Evolutionary conservation across 306 rosid genomes (phyloP).

Genomic region (Pueraria montana): DNA sequence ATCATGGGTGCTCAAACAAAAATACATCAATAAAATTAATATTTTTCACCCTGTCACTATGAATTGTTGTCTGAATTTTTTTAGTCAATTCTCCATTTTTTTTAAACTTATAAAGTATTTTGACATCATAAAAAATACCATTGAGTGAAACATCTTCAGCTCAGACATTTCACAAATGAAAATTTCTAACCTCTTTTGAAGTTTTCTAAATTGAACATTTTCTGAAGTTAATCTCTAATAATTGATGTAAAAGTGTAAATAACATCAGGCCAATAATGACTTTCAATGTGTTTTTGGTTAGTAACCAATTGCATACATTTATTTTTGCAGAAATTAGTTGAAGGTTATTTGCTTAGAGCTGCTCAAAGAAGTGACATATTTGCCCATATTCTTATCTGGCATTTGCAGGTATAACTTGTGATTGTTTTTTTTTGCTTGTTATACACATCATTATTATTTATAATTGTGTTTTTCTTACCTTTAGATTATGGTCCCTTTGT

Average conservation of each 20-base stretch:
- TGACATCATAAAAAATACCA: conserved; percentile 1
- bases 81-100: conserved; percentile 6
- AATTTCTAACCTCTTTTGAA: not conserved
- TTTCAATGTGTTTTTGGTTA: conserved; percentile 20
- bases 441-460: conserved; percentile 6
- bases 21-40: not conserved
- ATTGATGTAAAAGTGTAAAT: conserved; percentile 36
- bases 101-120: not conserved
- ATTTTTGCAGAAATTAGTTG: conserved; percentile 83
- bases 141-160: conserved; percentile 27
- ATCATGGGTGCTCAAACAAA: conserved; percentile 2
- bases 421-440: conserved; percentile 21
- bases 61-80: not conserved
- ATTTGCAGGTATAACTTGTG: conserved; percentile 77
- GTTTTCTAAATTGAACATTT: not conserved
- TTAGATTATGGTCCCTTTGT: conserved; percentile 19
- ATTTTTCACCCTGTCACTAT: not conserved
- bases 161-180: conserved; percentile 11
- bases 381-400: conserved; percentile 98
- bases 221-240: conserved; percentile 18
- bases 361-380: conserved; percentile 94
- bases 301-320: conserved; percentile 42
- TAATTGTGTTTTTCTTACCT: conserved; percentile 25
- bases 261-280: conserved; percentile 26
- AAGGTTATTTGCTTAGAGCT: conserved; percentile 98